Conservation (phyloP, 75 land plant species). For the Larix kaempferi region DNA sequence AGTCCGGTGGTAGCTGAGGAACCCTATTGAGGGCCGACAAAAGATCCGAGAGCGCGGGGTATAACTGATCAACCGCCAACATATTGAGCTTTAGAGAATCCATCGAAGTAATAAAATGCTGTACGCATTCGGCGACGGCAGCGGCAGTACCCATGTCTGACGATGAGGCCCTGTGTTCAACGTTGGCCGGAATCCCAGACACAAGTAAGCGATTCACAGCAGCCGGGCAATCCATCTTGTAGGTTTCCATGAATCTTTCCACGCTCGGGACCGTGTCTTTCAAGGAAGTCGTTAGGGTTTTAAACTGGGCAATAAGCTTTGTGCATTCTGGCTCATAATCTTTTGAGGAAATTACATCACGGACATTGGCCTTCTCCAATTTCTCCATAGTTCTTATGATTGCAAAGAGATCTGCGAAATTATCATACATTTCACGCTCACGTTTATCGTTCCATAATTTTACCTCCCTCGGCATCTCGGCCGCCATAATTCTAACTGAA, state of each 20-base stretch:
- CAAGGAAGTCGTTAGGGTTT: slow-evolving; percentile 71
- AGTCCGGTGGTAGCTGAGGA: slow-evolving; percentile 64
- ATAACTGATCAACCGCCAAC: slow-evolving; percentile 94
- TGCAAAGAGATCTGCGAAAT: slow-evolving; percentile 88
- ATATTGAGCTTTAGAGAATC: slow-evolving; percentile 87
- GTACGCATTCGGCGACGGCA: slow-evolving; percentile 67
- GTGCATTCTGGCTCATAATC: slow-evolving; percentile 88
- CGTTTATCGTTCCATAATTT: slow-evolving; percentile 94
- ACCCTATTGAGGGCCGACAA: slow-evolving; percentile 43
- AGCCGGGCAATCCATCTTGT: slow-evolving; percentile 91
- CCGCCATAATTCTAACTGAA: slow-evolving; percentile 5
- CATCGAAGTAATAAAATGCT: slow-evolving; percentile 94
- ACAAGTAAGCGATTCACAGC: slow-evolving; percentile 81
- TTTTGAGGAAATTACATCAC: slow-evolving; percentile 69
- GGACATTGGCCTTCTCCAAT: slow-evolving; percentile 90
- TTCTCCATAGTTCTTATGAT: slow-evolving; percentile 94
- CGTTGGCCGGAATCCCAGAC: slow-evolving; percentile 93
- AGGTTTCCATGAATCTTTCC: slow-evolving; percentile 85
- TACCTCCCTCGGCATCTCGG: slow-evolving; percentile 52
- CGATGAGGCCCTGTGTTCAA: slow-evolving; percentile 75
- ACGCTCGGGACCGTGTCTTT: slow-evolving; percentile 75
- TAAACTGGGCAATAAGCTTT: slow-evolving; percentile 94
- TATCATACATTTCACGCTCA: slow-evolving; percentile 92
- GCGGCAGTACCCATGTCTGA: slow-evolving; percentile 37
- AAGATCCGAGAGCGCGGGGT: slow-evolving; percentile 77